phyloP scores from a whole-genome alignment of 2,329 filamentous ascomycete species.

The Gaeumannomyces tritici region DNA sequence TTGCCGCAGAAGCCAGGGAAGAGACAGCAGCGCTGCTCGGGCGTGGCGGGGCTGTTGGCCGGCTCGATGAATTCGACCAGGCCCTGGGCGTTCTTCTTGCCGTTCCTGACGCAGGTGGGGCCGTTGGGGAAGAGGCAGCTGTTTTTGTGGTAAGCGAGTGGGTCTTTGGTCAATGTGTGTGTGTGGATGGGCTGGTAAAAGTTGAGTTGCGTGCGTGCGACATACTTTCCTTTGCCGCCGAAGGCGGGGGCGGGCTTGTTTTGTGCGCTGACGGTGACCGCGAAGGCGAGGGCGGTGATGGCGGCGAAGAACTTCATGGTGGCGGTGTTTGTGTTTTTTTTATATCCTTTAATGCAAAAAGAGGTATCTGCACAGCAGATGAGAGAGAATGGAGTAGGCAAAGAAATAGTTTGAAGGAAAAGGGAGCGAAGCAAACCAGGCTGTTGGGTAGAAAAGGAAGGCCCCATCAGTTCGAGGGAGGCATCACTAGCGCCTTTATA shows the following conservation, averaged over 20 bases:
- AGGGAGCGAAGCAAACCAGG: slow-evolving; percentile 1
- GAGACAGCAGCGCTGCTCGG: background rate
- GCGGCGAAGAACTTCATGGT: background rate
- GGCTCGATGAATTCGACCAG: background rate
- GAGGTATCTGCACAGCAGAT: background rate
- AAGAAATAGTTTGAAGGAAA: background rate
- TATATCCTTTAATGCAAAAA: background rate
- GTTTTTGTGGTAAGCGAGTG: background rate
- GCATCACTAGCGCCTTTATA: too few species aligned
- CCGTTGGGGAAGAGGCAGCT: background rate
- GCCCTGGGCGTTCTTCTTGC: background rate
- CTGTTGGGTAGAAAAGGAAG: background rate
- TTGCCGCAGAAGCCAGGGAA: background rate
- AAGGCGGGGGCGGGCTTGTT: background rate
- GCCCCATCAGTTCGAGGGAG: too few species aligned
- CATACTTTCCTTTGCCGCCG: background rate
- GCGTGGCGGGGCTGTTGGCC: background rate
- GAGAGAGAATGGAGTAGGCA: background rate
- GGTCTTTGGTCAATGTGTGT: background rate
- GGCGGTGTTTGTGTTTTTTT: background rate
- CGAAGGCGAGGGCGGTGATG: background rate
- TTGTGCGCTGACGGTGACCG: background rate
- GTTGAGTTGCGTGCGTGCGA: background rate
- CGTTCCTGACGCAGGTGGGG: background rate
- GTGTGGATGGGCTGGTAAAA: background rate